These are phyloP conservation scores for Pyrenochaeta sp. DNA, from an alignment of 2,329 filamentous ascomycete species.

Conservation along the genomic window DNA sequence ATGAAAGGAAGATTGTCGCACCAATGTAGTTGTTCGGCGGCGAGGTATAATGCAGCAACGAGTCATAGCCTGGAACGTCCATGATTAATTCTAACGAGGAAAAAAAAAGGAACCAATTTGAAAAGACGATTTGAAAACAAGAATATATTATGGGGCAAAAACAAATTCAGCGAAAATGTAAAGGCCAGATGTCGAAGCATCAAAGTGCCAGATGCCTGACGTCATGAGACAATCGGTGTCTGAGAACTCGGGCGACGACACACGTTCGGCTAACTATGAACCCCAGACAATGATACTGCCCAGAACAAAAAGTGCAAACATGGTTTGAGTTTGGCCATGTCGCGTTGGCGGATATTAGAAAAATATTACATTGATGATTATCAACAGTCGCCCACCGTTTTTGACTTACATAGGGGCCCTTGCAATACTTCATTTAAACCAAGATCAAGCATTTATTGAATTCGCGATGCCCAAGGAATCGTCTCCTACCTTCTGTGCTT, in stretches of 20 bases:
- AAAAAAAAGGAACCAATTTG: neutral
- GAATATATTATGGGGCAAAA: too few species aligned
- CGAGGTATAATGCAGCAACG: constrained; percentile 19
- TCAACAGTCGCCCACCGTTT: too few species aligned
- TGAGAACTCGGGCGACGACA: constrained; percentile 29
- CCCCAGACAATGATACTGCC: neutral
- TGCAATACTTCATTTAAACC: too few species aligned
- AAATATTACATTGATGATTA: too few species aligned
- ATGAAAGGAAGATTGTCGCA: constrained; percentile 39
- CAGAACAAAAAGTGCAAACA: too few species aligned
- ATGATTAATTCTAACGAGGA: constrained; percentile 1
- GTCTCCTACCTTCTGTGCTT: too few species aligned
- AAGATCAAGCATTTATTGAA: too few species aligned
- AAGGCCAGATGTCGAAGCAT: constrained; percentile 15
- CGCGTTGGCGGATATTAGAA: too few species aligned
- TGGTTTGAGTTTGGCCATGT: too few species aligned
- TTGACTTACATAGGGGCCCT: too few species aligned
- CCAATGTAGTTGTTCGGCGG: constrained; percentile 43
- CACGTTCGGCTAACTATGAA: constrained; percentile 2
- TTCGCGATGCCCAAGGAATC: too few species aligned
- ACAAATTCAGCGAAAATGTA: neutral
- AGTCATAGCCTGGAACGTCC: constrained; percentile 7
- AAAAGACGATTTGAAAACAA: neutral
- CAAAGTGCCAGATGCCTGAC: constrained; percentile 29
- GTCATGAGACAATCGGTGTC: constrained; percentile 40